Evolutionary conservation across 148 eudicot genomes (phyloP).

Genomic region (Rhododendron ovatum): DNA sequence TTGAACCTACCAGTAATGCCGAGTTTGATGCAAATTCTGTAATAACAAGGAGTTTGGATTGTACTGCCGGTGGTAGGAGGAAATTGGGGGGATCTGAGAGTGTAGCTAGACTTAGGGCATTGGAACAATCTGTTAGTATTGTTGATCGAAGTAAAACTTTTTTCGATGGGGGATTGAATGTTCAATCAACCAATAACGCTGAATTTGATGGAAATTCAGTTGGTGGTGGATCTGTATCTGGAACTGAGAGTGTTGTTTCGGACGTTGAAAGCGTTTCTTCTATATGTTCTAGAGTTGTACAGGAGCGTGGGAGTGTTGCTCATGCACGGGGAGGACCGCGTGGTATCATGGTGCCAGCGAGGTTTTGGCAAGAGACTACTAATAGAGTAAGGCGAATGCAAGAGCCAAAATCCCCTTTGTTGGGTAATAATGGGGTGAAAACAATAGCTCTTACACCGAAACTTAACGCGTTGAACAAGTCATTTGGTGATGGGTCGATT

Average conservation of each 20-base stretch:
- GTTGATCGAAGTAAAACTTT: conserved; percentile 20
- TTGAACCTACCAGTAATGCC: neutral
- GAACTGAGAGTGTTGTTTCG: conserved; percentile 30
- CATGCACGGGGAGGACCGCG: conserved; percentile 35
- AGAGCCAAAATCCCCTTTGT: conserved; percentile 48
- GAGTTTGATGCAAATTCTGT: neutral
- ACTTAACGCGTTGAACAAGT: conserved; percentile 25
- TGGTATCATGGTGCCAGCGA: conserved; percentile 52
- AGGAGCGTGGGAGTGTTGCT: conserved; percentile 19
- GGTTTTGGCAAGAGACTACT: conserved; percentile 51
- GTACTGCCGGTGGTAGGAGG: conserved; percentile 33
- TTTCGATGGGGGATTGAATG: conserved; percentile 19
- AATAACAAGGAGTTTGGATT: conserved; percentile 64
- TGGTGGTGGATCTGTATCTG: conserved; percentile 23
- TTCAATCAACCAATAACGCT: conserved; percentile 3
- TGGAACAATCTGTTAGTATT: conserved; percentile 34
- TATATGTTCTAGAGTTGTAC: conserved; percentile 28
- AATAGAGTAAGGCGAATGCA: conserved; percentile 30
- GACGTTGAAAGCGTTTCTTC: conserved; percentile 64
- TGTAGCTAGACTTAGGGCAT: conserved; percentile 26
- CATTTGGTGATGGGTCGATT: conserved; percentile 24
- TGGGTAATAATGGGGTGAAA: conserved; percentile 23
- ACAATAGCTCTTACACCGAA: conserved; percentile 21
- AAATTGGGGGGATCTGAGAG: conserved; percentile 45
- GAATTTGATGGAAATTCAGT: conserved; percentile 17